phyloP scores from a whole-genome alignment of 2,329 filamentous ascomycete species.

The Penicillium sp. region DNA sequence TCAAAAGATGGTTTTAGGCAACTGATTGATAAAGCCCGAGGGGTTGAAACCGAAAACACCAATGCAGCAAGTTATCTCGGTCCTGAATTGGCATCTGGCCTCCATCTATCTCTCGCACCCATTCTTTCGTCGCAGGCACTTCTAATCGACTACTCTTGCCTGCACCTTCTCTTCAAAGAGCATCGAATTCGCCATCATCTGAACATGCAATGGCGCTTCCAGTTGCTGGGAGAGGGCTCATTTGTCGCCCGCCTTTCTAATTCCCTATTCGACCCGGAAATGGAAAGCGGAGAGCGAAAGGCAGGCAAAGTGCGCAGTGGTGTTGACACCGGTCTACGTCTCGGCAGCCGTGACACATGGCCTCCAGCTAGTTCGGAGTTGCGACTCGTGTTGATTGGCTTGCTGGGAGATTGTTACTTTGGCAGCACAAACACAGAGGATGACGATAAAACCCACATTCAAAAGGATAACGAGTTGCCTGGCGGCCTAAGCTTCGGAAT shows the following conservation, averaged over 20 bases:
- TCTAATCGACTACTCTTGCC: constrained; percentile 73
- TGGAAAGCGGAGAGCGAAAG: constrained; percentile 74
- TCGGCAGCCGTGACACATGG: constrained; percentile 81
- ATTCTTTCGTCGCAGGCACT: constrained; percentile 72
- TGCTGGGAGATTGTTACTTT: constrained; percentile 73
- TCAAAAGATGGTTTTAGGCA: constrained; percentile 32
- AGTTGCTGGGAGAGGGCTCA: constrained; percentile 79
- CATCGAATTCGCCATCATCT: constrained; percentile 73
- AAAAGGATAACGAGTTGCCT: constrained; percentile 52
- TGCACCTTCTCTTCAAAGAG: constrained; percentile 72
- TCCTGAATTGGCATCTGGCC: constrained; percentile 52
- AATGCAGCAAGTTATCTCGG: constrained; percentile 30
- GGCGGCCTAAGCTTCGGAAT: constrained; percentile 80
- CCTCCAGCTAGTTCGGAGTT: constrained; percentile 92
- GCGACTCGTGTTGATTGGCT: constrained; percentile 81
- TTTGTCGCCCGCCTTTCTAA: constrained; percentile 79
- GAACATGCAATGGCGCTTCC: constrained; percentile 72
- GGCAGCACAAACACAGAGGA: constrained; percentile 25
- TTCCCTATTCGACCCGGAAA: constrained; percentile 79
- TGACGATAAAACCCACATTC: constrained; percentile 23
- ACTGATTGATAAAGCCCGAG: constrained; percentile 30
- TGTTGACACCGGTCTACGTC: constrained; percentile 74
- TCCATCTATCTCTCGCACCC: constrained; percentile 70
- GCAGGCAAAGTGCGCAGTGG: constrained; percentile 68
- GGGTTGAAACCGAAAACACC: constrained; percentile 15